A percentile compares a stretch with the other conserved stretches of the same genome.
These are phyloP conservation scores for Diaporthe citrichinensis DNA, from an alignment of 2,329 filamentous ascomycete species.

Conservation along the genomic window DNA sequence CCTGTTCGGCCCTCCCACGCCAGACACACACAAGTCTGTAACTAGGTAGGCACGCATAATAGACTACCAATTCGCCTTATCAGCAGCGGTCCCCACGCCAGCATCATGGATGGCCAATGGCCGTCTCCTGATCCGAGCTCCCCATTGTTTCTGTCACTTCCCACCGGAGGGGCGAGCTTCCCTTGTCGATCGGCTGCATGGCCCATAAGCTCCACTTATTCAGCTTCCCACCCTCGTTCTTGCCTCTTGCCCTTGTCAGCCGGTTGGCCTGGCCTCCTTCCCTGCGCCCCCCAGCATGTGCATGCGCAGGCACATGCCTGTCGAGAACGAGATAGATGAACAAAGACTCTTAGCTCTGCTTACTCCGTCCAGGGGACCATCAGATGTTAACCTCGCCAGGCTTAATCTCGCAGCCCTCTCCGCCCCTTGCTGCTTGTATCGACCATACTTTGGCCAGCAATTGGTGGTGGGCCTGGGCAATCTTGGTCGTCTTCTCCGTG, in stretches of 20 bases:
- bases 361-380: conserved; percentile 23
- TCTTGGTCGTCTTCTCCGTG: not conserved
- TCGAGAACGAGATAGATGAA: conserved; percentile 30
- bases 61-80: conserved; percentile 9
- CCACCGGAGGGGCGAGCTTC: not conserved
- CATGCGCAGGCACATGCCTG: conserved; percentile 23
- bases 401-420: conserved; percentile 21
- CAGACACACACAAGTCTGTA: not conserved
- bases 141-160: conserved; percentile 29
- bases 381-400: conserved; percentile 15
- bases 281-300: not conserved
- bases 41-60: not conserved
- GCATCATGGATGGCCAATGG: conserved; percentile 6
- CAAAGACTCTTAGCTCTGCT: conserved; percentile 11
- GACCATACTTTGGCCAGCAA: not conserved
- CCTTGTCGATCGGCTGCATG: conserved; percentile 10
- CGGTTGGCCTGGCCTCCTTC: not conserved
- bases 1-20: not conserved
- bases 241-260: conserved; percentile 2
- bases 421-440: conserved; percentile 9
- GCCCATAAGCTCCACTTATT: not conserved
- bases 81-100: conserved; percentile 22
- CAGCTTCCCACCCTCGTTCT: not conserved
- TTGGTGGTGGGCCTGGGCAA: conserved; percentile 1
- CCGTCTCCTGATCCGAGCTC: conserved; percentile 14